phyloP scores from a whole-genome alignment of 768 basidiomycete genomes.

The Strobilomyces confusus region DNA sequence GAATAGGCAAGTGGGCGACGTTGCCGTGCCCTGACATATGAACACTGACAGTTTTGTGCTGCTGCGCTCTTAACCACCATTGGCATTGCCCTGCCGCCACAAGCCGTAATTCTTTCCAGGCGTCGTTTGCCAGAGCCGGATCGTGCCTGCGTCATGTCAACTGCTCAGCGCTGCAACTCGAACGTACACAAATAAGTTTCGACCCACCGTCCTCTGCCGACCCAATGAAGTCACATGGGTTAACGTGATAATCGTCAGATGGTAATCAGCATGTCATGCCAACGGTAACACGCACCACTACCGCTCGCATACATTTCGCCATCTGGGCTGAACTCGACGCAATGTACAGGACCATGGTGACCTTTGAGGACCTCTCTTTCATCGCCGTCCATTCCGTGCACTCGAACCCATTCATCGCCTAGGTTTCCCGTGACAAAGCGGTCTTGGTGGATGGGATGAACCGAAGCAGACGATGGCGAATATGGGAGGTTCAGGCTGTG shows the following conservation, averaged over 20 bases:
- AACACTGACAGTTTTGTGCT: not conserved
- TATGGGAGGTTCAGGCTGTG: constrained; percentile 81
- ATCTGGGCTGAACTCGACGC: constrained; percentile 90
- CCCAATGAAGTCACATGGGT: constrained; percentile 4
- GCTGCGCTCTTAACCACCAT: constrained; percentile 30
- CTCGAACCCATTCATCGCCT: constrained; percentile 93
- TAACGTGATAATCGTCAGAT: constrained; percentile 11
- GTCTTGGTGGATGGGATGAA: constrained; percentile 85
- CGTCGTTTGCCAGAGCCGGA: constrained; percentile 96
- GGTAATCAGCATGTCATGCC: not conserved
- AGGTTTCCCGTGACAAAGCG: constrained; percentile 90
- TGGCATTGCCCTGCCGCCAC: constrained; percentile 70
- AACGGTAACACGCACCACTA: constrained; percentile 62
- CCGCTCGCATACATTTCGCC: constrained; percentile 98
- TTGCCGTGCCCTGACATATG: constrained; percentile 7
- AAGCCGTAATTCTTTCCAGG: constrained; percentile 90
- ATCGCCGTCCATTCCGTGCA: constrained; percentile 86
- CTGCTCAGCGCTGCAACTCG: constrained; percentile 2
- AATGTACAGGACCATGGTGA: constrained; percentile 96
- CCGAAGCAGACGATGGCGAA: constrained; percentile 88
- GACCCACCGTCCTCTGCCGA: constrained; percentile 67
- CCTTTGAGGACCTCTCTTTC: constrained; percentile 92
- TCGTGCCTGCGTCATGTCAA: constrained; percentile 59
- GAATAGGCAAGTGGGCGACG: not conserved
- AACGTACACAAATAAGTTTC: not conserved